These are phyloP conservation scores for Zygosaccharomyces pseudorouxii DNA, from an alignment of 805 yeast genomes.

Conservation along the genomic window DNA sequence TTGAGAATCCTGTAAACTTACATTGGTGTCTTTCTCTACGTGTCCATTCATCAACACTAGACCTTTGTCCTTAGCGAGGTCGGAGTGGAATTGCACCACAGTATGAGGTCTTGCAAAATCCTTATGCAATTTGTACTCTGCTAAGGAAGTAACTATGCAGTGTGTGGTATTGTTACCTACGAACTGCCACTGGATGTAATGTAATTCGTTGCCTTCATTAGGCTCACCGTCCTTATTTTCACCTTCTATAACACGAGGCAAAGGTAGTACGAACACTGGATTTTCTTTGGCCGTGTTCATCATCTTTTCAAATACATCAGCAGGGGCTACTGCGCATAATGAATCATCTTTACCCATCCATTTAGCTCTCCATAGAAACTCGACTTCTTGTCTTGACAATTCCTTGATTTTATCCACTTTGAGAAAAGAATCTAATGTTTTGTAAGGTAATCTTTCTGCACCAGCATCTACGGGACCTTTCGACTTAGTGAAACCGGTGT, in stretches of 20 bases:
- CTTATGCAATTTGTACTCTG: constrained; percentile 84
- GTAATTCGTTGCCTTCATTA: constrained; percentile 60
- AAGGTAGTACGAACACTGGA: constrained; percentile 85
- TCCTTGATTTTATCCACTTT: constrained; percentile 60
- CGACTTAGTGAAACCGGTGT: constrained; percentile 11
- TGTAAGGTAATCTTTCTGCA: constrained; percentile 50
- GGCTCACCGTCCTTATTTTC: constrained; percentile 37
- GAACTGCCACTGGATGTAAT: constrained; percentile 90
- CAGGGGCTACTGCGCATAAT: constrained; percentile 60
- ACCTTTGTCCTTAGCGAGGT: constrained; percentile 54
- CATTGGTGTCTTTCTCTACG: constrained; percentile 64
- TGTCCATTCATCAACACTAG: constrained; percentile 82
- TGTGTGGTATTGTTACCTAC: constrained; percentile 81
- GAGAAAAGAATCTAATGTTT: constrained; percentile 65
- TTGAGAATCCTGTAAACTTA: constrained; percentile 73
- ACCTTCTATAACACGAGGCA: constrained; percentile 56
- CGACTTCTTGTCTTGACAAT: constrained; percentile 60
- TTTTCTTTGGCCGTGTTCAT: constrained; percentile 60
- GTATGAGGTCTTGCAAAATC: constrained; percentile 96
- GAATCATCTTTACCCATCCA: constrained; percentile 57
- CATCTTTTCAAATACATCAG: constrained; percentile 57
- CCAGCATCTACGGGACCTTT: constrained; percentile 35
- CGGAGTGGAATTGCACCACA: constrained; percentile 81
- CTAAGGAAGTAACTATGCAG: constrained; percentile 84
- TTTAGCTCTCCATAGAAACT: constrained; percentile 83